Conservation (phyloP, 2,329 filamentous ascomycete species). For the Penicillium sp. region DNA sequence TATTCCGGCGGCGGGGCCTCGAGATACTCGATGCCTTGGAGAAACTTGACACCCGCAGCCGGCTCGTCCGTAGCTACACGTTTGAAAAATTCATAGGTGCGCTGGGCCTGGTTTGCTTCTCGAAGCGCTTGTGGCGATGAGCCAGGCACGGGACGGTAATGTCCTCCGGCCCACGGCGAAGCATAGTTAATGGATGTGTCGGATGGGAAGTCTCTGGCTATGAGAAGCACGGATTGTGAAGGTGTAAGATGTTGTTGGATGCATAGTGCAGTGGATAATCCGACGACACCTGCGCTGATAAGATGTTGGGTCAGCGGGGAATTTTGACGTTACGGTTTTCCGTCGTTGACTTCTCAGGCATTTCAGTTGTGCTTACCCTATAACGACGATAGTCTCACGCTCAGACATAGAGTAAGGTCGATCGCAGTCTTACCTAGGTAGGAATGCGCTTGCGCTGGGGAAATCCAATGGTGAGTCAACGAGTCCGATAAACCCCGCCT, state of each 20-base stretch:
- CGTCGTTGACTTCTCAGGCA: not conserved
- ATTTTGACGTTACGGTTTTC: not conserved
- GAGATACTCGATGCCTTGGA: slow-evolving; percentile 42
- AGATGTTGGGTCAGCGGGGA: slow-evolving; percentile 3
- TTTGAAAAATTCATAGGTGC: slow-evolving; percentile 39
- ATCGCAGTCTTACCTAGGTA: not conserved
- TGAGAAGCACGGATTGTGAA: slow-evolving; percentile 34
- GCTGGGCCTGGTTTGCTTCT: slow-evolving; percentile 36
- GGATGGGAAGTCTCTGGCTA: slow-evolving; percentile 40
- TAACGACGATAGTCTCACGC: slow-evolving; percentile 34
- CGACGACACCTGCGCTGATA: slow-evolving; percentile 39
- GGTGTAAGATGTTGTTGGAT: slow-evolving; percentile 29
- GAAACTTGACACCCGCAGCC: slow-evolving; percentile 34
- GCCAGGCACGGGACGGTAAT: slow-evolving; percentile 45
- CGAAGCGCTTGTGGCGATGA: slow-evolving; percentile 31
- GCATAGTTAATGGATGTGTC: slow-evolving; percentile 43
- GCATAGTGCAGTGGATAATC: slow-evolving; percentile 35
- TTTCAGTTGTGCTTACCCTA: slow-evolving; percentile 27
- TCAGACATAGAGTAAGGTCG: slow-evolving; percentile 18
- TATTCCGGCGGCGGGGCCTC: slow-evolving; percentile 37
- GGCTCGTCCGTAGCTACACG: slow-evolving; percentile 31
- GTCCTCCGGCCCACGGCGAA: slow-evolving; percentile 45
- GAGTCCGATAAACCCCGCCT: slow-evolving; percentile 10
- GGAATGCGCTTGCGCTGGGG: not conserved
- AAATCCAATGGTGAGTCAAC: not conserved